Percentiles rank a stretch among this genome's conserved stretches.
Evolutionary conservation across 352 stramenopile genomes (phyloP).

Genomic region (Pythium biforme): DNA sequence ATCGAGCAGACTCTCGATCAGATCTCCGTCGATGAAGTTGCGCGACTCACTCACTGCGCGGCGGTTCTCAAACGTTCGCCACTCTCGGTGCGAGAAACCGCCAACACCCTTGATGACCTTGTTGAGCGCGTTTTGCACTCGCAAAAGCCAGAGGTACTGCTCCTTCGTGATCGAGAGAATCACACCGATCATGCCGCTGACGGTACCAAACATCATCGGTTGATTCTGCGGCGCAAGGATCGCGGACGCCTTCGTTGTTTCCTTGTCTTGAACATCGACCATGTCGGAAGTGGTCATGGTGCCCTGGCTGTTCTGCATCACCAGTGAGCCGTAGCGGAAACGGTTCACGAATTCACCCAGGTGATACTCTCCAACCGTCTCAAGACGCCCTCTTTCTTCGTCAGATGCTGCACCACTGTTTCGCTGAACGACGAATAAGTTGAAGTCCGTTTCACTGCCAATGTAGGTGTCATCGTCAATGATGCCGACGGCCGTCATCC

Average conservation of each 20-base stretch:
- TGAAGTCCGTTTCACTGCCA: constrained; percentile 94
- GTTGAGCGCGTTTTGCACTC: constrained; percentile 89
- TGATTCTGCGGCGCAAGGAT: constrained; percentile 26
- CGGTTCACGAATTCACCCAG: constrained; percentile 96
- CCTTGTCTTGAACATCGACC: constrained; percentile 41
- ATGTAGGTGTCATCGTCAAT: constrained; percentile 95
- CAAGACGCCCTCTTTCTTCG: constrained; percentile 91
- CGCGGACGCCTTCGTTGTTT: neutral
- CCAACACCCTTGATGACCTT: constrained; percentile 90
- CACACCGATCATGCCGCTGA: constrained; percentile 95
- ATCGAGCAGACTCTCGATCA: constrained; percentile 95
- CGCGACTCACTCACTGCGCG: constrained; percentile 75
- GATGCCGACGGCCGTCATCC: constrained; percentile 94
- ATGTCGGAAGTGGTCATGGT: constrained; percentile 33
- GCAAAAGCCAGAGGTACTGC: constrained; percentile 90
- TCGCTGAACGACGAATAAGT: constrained; percentile 93
- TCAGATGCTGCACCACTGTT: constrained; percentile 92
- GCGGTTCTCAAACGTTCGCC: constrained; percentile 91
- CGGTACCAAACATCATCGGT: constrained; percentile 93
- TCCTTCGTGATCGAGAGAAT: constrained; percentile 90
- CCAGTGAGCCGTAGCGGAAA: constrained; percentile 93
- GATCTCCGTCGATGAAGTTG: constrained; percentile 96
- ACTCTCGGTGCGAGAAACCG: constrained; percentile 92
- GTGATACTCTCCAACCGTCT: constrained; percentile 94
- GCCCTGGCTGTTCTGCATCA: constrained; percentile 88